phyloP scores from a whole-genome alignment of 1,139 yeast species.

The Debaryomyces psychrophilus region DNA sequence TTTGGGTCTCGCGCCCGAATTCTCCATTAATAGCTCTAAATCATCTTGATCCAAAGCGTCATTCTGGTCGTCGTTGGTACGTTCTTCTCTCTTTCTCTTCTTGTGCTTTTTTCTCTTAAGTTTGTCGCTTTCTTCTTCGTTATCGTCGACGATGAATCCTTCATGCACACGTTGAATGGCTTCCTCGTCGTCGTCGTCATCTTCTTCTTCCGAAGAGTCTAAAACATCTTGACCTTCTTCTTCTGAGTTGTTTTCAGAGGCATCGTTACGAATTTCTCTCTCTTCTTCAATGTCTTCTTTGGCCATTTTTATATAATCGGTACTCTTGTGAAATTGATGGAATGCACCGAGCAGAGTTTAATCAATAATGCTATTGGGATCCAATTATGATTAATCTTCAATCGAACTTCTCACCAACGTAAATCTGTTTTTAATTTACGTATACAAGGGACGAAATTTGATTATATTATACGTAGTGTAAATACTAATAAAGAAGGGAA shows the following conservation, averaged over 20 bases:
- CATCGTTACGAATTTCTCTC: conserved; percentile 39
- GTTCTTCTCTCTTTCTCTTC: conserved; percentile 46
- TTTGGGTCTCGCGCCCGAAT: conserved; percentile 69
- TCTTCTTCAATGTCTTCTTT: conserved; percentile 32
- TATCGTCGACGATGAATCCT: conserved; percentile 94
- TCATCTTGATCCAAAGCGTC: conserved; percentile 94
- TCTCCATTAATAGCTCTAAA: conserved; percentile 86
- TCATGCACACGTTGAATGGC: conserved; percentile 77
- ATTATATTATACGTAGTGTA: conserved; percentile 5
- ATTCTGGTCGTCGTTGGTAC: conserved; percentile 46
- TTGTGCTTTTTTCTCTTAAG: conserved; percentile 37
- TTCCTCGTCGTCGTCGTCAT: conserved; percentile 75
- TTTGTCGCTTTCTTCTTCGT: conserved; percentile 55
- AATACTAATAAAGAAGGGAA: background rate
- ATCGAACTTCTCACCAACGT: conserved; percentile 8
- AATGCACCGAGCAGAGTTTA: conserved; percentile 5
- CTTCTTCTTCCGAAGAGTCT: conserved; percentile 77
- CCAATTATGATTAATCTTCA: conserved; percentile 7
- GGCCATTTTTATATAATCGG: conserved; percentile 13
- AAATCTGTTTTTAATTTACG: conserved; percentile 4
- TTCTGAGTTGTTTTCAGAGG: conserved; percentile 31
- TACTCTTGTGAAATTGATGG: conserved; percentile 1
- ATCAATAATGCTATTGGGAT: conserved; percentile 4
- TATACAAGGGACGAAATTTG: conserved; percentile 6
- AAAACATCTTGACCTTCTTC: conserved; percentile 51